Evolutionary conservation across 225 moss, liverwort and hornwort genomes (phyloP).

Genomic region (Bryoerythrophyllum caledonicum): DNA sequence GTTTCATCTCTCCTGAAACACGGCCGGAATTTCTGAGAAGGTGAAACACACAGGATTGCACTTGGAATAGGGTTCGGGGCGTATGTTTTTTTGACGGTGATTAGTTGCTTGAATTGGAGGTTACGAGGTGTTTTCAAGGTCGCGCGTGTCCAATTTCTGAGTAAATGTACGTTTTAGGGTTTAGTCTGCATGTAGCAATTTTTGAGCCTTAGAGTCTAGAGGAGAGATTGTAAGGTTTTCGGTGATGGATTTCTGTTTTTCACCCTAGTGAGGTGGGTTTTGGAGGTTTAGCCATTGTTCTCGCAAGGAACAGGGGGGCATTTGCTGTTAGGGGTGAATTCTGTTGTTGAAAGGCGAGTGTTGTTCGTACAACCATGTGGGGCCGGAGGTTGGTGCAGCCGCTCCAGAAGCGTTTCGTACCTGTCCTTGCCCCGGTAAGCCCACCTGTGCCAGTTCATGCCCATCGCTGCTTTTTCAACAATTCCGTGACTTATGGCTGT

Average conservation of each 20-base stretch:
- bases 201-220: neutral
- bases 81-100: too few species aligned
- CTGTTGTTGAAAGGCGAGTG: slow-evolving; percentile 6
- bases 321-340: neutral
- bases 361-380: slow-evolving; percentile 36
- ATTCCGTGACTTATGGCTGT: neutral
- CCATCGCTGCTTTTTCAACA: neutral
- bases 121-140: too few species aligned
- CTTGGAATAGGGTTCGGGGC: neutral
- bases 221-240: neutral
- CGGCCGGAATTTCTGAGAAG: neutral
- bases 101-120: too few species aligned
- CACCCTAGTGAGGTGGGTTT: neutral
- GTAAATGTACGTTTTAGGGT: slow-evolving; percentile 32
- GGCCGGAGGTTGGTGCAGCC: slow-evolving; percentile 41
- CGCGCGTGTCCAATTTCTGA: too few species aligned
- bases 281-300: slow-evolving; percentile 1
- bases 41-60: neutral
- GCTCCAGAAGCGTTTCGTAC: slow-evolving; percentile 35
- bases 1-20: too few species aligned
- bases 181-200: slow-evolving; percentile 6
- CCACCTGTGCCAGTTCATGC: neutral
- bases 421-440: slow-evolving; percentile 29
- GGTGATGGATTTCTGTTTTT: too few species aligned
- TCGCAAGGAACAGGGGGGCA: slow-evolving; percentile 1